Base-by-base conservation (phyloP, 2,329 filamentous ascomycete genomes). In the Onygena corvina region DNA sequence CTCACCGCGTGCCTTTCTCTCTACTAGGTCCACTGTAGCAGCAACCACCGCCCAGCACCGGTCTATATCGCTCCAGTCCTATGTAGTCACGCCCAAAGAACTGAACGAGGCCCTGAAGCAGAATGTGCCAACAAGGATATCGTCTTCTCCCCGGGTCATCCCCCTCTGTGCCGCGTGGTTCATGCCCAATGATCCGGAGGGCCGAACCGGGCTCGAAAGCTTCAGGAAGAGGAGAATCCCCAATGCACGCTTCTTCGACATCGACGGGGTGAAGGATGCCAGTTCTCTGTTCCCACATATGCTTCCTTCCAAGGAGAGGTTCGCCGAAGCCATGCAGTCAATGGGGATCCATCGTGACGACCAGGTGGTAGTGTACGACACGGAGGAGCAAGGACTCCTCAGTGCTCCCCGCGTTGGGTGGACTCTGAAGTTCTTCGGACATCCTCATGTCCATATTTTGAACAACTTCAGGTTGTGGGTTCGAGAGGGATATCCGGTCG, bases 401-500 rank as follows among this genome's bases (percentile, higher is more conserved):
- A 92, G 85, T 58, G 92, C 90, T 1, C 92, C 92, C 3, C 78
- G 92, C 35, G 90, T 94, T 0, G 90, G 82, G 50, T 98, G 92
- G 92, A 98, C 90, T 1, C 72, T 98, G 56, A 80, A 80, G 60
- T 80, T 87, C 29, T 96, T 96, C 65, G 92, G 92, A 1, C 92
- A 98, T 64, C 73, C 80, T 38, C 83, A 80, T 55, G 90, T 98
- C 11, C 88, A 95, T 65, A 69, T 98, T 14, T 71, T 98, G 49
- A 93, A 98, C 71, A 98, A 98, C 70, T 98, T 95, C 71, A 85
- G 83, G 65, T 69, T 85, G n/a, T 98, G 89, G 87, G 81, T 90
- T 1, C 84, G 90, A 29, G 75, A 93, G 61, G 87, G 85, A 1
- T 77, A 81, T 56, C 85, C 88, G 0, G 84, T 82, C 0, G 88